Evolutionary conservation across 2,329 filamentous ascomycete species (phyloP).

Genomic region (Leptographium wingfieldii): DNA sequence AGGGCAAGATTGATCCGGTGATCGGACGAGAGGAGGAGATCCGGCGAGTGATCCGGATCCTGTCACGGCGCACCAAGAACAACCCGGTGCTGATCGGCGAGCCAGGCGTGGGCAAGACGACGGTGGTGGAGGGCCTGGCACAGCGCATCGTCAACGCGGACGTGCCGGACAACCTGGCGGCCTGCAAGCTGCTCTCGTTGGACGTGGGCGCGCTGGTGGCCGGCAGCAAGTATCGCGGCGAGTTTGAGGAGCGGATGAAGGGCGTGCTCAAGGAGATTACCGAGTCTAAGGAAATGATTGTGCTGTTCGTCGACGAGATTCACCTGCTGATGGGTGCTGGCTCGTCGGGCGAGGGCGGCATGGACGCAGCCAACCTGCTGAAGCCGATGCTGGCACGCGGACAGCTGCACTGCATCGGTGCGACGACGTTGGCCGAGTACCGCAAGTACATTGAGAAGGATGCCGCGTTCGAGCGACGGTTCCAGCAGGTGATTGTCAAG

Average conservation of each 20-base stretch:
- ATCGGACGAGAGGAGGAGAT: constrained; percentile 97
- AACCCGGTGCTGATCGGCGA: constrained; percentile 97
- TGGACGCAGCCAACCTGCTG: constrained; percentile 95
- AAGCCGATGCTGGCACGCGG: constrained; percentile 97
- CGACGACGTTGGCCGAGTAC: constrained; percentile 89
- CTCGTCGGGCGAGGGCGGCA: constrained; percentile 86
- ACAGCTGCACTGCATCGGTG: constrained; percentile 94
- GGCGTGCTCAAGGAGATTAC: constrained; percentile 94
- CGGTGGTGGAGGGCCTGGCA: constrained; percentile 89
- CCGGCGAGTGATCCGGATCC: constrained; percentile 76
- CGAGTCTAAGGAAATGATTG: constrained; percentile 89
- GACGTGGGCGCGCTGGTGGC: constrained; percentile 93
- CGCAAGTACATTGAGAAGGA: constrained; percentile 99
- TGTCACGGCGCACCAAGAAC: constrained; percentile 93
- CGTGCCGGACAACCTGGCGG: constrained; percentile 87
- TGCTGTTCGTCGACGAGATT: constrained; percentile 97
- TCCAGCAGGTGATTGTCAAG: constrained; percentile 96
- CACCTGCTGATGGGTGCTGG: constrained; percentile 97
- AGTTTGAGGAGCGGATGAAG: constrained; percentile 99
- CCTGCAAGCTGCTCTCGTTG: constrained; percentile 86
- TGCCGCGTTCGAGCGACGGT: constrained; percentile 91
- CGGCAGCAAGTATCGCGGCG: constrained; percentile 95
- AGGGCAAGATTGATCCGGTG: constrained; percentile 96
- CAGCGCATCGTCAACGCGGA: constrained; percentile 94
- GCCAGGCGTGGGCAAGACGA: constrained; percentile 96